phyloP scores from a whole-genome alignment of 2,329 filamentous ascomycete genomes.

The Scedosporium aurantiacum region DNA sequence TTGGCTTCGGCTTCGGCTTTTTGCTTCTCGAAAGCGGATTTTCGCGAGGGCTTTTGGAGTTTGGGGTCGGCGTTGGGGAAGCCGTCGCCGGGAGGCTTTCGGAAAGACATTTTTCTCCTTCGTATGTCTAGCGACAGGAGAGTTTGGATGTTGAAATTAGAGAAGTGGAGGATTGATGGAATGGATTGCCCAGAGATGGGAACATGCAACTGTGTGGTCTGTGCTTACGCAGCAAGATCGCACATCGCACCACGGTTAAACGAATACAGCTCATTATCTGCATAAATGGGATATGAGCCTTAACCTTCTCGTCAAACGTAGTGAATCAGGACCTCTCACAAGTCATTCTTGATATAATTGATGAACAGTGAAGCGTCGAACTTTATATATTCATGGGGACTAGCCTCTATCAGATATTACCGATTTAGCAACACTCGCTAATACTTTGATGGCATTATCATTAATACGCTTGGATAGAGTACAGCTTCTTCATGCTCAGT shows the following conservation, averaged over 20 bases:
- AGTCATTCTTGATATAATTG: too few relatives aligned
- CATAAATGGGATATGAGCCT: background rate
- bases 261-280: background rate
- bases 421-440: too few relatives aligned
- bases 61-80: slow-evolving; percentile 70
- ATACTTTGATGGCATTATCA: too few relatives aligned
- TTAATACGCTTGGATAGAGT: too few relatives aligned
- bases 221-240: background rate
- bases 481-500: too few relatives aligned
- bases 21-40: slow-evolving; percentile 80
- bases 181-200: background rate
- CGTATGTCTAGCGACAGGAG: background rate
- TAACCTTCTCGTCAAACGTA: too few relatives aligned
- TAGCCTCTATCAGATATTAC: too few relatives aligned
- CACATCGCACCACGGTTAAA: background rate
- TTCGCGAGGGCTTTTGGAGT: slow-evolving; percentile 68
- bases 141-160: background rate
- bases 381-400: too few relatives aligned
- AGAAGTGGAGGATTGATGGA: background rate
- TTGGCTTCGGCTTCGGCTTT: slow-evolving; percentile 86
- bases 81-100: slow-evolving; percentile 30
- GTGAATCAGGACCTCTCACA: too few relatives aligned
- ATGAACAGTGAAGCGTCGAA: too few relatives aligned
- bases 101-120: slow-evolving; percentile 30
- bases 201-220: background rate